Base-by-base conservation (phyloP, 1,284 basidiomycete genomes). In the Ganoderma lingzhi region DNA sequence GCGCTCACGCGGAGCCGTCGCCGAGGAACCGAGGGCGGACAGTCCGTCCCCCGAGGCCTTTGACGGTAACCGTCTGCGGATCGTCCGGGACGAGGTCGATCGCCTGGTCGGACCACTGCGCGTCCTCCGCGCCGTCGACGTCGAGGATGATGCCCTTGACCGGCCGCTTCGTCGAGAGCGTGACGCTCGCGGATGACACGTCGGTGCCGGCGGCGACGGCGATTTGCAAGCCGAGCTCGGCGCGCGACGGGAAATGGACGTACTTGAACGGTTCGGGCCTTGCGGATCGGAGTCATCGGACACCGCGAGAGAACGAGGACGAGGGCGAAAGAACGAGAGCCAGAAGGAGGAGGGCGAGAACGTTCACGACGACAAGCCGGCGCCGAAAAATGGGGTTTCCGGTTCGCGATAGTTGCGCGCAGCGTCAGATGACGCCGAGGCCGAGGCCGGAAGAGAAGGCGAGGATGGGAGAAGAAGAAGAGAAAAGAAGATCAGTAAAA, bases 211-310 rank as follows among this genome's bases (percentile, higher is more conserved):
- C 71, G n/a, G 78, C 80, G 14, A 88, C 83, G 8, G 77, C 78
- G 65, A 90, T 85, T 64, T 84, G 80, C 64, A 96, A 83, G 30
- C 87, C 88, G 39, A 92, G 78, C 67, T 88, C 85, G 64, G 85
- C 80, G 58, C 85, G 80, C 28, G 87, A 76, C 48, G 95, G 94
- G 85, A 96, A 96, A 61, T 87, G 84, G 79, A 97, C 90, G 81
- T 89, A 96, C 81, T 97, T 97, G 86, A 92, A 96, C 37, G 96
- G 96, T 79, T 96, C 93, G 14, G 93, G 93, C 94, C 93, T 95
- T 76, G 77, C 63, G 66, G 39, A 35, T 56, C 30, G 17, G 28
- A 35, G 19, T 4, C 48, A 10, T 56, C 53, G 53, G 30, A 56
- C 30, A 17, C 12, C 30, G 53, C 53, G 53, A 6, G 53, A 32